Evolutionary conservation across 768 basidiomycete genomes (phyloP).

Genomic region (Tubosaeta sp.): DNA sequence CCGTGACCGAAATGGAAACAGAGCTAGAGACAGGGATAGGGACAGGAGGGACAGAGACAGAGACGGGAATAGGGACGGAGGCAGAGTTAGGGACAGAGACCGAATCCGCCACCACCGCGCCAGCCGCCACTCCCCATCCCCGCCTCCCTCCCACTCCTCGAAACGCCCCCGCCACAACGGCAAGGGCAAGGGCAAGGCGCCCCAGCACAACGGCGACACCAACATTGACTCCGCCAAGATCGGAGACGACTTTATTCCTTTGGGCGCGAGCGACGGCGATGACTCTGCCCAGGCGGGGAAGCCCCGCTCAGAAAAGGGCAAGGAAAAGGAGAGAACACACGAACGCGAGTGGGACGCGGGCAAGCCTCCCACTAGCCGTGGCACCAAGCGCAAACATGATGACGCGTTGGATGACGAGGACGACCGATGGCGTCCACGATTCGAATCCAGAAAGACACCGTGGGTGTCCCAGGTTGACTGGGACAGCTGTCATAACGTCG

Average conservation of each 20-base stretch:
- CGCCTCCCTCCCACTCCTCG: slow-evolving; percentile 2
- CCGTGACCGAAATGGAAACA: slow-evolving; percentile 10
- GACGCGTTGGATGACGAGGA: slow-evolving; percentile 43
- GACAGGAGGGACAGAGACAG: slow-evolving; percentile 1
- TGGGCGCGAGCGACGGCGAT: slow-evolving; percentile 17
- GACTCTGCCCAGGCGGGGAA: slow-evolving; percentile 4
- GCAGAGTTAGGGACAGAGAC: slow-evolving; percentile 1
- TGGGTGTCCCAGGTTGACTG: slow-evolving; percentile 74
- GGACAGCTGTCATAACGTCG: slow-evolving; percentile 70
- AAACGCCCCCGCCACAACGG: slow-evolving; percentile 15
- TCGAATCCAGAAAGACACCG: slow-evolving; percentile 51
- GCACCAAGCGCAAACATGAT: slow-evolving; percentile 46
- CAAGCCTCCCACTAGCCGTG: slow-evolving; percentile 20
- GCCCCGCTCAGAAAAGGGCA: slow-evolving; percentile 14
- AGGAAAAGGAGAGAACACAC: slow-evolving; percentile 15
- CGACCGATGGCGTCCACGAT: slow-evolving; percentile 40
- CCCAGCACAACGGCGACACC: background rate
- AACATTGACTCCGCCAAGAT: slow-evolving; percentile 8
- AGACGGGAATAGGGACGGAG: slow-evolving; percentile 9
- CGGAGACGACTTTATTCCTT: slow-evolving; percentile 32
- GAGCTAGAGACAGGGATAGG: background rate
- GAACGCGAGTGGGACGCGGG: slow-evolving; percentile 42
- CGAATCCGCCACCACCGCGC: slow-evolving; percentile 1
- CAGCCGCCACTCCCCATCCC: slow-evolving; percentile 15
- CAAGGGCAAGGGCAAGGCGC: slow-evolving; percentile 19